Base-by-base conservation (phyloP, 495 filamentous ascomycete genomes). In the Annulohypoxylon nitens region DNA sequence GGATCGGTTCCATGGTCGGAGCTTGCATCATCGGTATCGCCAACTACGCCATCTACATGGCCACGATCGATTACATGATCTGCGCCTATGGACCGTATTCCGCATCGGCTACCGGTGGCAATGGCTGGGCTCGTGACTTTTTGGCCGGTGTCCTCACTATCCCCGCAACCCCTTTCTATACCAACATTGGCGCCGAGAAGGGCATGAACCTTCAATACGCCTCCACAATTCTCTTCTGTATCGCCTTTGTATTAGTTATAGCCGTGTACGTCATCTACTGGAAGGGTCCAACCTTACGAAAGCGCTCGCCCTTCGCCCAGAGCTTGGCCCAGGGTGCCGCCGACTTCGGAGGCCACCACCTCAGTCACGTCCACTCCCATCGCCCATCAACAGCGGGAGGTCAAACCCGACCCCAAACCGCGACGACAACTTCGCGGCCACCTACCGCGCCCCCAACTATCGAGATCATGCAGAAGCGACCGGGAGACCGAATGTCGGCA, bases 11-110 rank as follows among this genome's bases (percentile, higher is more conserved):
- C 4, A 84, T 88, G 80, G 79, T 91, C 18, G 90, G 89, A 51
- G 82, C 83, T 1, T 83, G 83, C 20, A 75, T 91, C n/a, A 89
- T 92, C 63, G 89, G 88, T 8, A 90, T 91, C 62, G 89, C 90
- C 25, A 91, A 92, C 74, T 92, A 91, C 70, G 83, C 85, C 53
- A 91, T 92, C 71, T 92, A 92, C 80, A 93, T 93, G 91, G 91
- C 90, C 0, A 93, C 92, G 0, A 92, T 94, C 65, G 92, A 95
- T 71, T 95, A 95, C 81, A 94, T 93, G 92, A 88, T 94, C n/a
- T 89, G 87, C 47, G 87, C 90, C 1, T 94, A 95, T 76, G 92
- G 92, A 0, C 90, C 90, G 0, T 94, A 93, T 78, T 89, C 91
- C 26, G 91, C 92, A 3, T 93, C 92, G 0, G 92, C 92, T 0